Evolutionary conservation across 1,139 yeast genomes (phyloP), one percentile per base, ranked within the genome.

Genomic region (Candida neerlandica): DNA sequence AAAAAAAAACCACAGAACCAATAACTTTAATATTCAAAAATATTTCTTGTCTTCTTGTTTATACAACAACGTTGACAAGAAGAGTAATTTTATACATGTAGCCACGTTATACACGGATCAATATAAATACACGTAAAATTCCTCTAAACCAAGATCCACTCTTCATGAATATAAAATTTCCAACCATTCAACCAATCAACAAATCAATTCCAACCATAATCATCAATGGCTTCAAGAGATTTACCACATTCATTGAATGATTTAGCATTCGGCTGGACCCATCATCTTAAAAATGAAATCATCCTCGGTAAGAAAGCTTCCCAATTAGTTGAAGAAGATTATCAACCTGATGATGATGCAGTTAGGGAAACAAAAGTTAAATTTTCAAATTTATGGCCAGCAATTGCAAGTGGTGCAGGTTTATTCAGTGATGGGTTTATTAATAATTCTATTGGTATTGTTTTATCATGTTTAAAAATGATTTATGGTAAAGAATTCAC

Each of bases 351-450:
- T 35, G 49, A 53, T 5, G 54, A 62, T 1, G 55, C 37, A 50
- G 16, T 6, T 10, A 32, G 49, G 35, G 52, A 47, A 27, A 40
- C 47, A 2, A 53, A 46, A 34, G 72, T 70, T 10, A 56, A 61
- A 45, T 51, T 60, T 50, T 65, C 62, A 39, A 69, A 63, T 47
- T 64, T 70, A 46, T 81, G 94, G 89, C 87, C 96, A 4, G 88
- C 91, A 41, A 77, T 88, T 56, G 85, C 91, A 21, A 84, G 96
- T 1, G 97, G 97, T 55, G 94, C 96, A 1, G 97, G 97, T 49
- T 75, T 91, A 48, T 89, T 91, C 65, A 84, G 94, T 27, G 97
- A 91, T 67, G 97, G 97, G 52, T 90, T 89, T 63, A 86, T 89
- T 57, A 89, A 89, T 67, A 88, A 88, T 70, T 83, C 95, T 45